phyloP scores from a whole-genome alignment of 352 stramenopile species.

The Pythium periplocum region DNA sequence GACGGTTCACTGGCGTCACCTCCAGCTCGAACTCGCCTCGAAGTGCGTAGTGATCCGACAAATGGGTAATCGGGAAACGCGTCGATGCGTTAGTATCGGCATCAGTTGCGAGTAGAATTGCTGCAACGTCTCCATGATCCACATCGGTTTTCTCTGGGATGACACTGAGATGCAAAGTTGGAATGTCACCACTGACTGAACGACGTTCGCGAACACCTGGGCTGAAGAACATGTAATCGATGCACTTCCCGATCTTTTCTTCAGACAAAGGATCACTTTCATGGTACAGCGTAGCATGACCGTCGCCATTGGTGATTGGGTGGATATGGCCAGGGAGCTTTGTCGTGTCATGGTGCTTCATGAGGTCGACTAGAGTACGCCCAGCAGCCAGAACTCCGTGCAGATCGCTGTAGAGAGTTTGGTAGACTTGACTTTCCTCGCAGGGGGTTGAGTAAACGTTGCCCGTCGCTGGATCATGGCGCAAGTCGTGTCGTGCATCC shows the following conservation, averaged over 20 bases:
- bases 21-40: conserved; percentile 48
- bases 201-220: conserved; percentile 26
- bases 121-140: conserved; percentile 46
- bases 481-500: conserved; percentile 66
- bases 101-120: conserved; percentile 12
- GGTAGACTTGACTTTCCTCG: conserved; percentile 55
- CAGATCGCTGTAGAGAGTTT: conserved; percentile 45
- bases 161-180: conserved; percentile 36
- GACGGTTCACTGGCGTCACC: conserved; percentile 29
- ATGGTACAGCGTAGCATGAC: conserved; percentile 60
- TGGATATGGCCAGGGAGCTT: conserved; percentile 47
- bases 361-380: conserved; percentile 50
- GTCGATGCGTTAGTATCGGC: conserved; percentile 7
- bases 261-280: conserved; percentile 29
- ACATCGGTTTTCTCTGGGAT: conserved; percentile 40
- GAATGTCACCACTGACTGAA: conserved; percentile 18
- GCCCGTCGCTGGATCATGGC: conserved; percentile 27
- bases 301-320: conserved; percentile 77
- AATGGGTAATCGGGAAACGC: conserved; percentile 59
- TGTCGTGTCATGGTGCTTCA: conserved; percentile 56
- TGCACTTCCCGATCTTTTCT: conserved; percentile 75
- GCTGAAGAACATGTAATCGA: conserved; percentile 84
- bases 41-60: conserved; percentile 79
- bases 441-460: conserved; percentile 30
- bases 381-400: conserved; percentile 30